Percentiles rank a stretch among this genome's conserved stretches.
These are phyloP conservation scores for Suhomyces panamericanus DNA, from an alignment of 1,139 yeast species.

Conservation along the genomic window DNA sequence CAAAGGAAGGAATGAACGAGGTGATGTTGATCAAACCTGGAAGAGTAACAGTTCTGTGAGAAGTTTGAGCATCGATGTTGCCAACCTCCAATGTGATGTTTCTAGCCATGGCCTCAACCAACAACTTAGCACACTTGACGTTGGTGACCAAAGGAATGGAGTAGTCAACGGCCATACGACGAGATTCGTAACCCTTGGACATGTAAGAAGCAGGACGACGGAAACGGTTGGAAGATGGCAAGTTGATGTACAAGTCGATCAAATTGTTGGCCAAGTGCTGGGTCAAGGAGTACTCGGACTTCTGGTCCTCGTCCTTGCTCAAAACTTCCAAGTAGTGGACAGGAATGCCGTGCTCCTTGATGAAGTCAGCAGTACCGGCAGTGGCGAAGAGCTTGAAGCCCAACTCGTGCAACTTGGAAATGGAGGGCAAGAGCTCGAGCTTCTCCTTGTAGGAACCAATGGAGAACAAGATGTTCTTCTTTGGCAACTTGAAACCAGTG, in stretches of 20 bases:
- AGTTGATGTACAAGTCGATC: slow-evolving; percentile 93
- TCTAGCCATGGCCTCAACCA: slow-evolving; percentile 90
- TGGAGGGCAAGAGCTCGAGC: slow-evolving; percentile 87
- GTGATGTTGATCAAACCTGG: slow-evolving; percentile 89
- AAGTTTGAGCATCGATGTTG: slow-evolving; percentile 85
- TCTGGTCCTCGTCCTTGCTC: slow-evolving; percentile 71
- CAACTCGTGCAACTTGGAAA: slow-evolving; percentile 73
- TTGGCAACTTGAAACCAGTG: slow-evolving; percentile 93
- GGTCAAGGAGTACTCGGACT: slow-evolving; percentile 91
- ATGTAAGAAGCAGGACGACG: slow-evolving; percentile 98
- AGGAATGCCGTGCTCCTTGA: slow-evolving; percentile 90
- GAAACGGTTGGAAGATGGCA: slow-evolving; percentile 96
- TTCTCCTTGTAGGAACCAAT: slow-evolving; percentile 98
- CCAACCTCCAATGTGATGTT: slow-evolving; percentile 65
- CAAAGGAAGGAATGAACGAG: slow-evolving; percentile 72
- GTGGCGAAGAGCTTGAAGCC: slow-evolving; percentile 95
- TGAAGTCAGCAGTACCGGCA: slow-evolving; percentile 98
- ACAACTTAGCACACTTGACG: slow-evolving; percentile 93
- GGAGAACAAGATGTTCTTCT: slow-evolving; percentile 89
- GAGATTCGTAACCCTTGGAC: slow-evolving; percentile 95
- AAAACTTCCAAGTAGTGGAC: slow-evolving; percentile 93
- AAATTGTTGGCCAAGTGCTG: slow-evolving; percentile 95
- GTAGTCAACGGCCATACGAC: slow-evolving; percentile 99
- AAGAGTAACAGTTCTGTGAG: slow-evolving; percentile 75
- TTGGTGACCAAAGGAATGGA: slow-evolving; percentile 97